Evolutionary conservation across 2,329 filamentous ascomycete genomes (phyloP).

Genomic region (Torrubiellomyces zombiae): DNA sequence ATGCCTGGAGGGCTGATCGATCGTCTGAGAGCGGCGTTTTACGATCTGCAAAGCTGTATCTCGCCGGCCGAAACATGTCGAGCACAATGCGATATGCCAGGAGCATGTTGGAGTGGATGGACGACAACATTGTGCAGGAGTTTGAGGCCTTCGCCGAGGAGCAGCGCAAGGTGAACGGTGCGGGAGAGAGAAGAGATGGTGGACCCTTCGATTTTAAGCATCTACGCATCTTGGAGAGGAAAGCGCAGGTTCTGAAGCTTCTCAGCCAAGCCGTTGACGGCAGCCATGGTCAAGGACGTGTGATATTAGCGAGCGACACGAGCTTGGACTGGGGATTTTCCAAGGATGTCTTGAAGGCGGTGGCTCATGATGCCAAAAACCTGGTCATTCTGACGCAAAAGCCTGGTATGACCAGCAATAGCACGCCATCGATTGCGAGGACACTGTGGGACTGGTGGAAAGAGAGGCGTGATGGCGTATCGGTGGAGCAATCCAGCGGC

Average conservation of each 20-base stretch:
- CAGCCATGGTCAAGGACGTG: conserved; percentile 35
- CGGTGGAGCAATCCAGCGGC: conserved; percentile 35
- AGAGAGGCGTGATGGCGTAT: conserved; percentile 46
- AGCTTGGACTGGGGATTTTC: conserved; percentile 94
- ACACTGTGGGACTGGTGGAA: conserved; percentile 71
- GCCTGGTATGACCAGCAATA: conserved; percentile 23
- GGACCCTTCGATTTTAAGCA: conserved; percentile 85
- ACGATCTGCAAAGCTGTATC: conserved; percentile 47
- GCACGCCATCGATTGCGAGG: conserved; percentile 45
- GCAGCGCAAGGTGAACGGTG: conserved; percentile 26
- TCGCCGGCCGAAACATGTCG: conserved; percentile 73
- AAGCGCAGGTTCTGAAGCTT: conserved; percentile 60
- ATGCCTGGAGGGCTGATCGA: conserved; percentile 64
- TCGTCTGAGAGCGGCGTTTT: conserved; percentile 33
- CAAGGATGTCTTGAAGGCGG: conserved; percentile 54
- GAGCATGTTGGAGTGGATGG: conserved; percentile 99
- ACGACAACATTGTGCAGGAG: conserved; percentile 82
- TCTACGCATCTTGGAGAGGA: conserved; percentile 67
- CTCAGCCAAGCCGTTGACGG: conserved; percentile 28
- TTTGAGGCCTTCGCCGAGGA: conserved; percentile 57
- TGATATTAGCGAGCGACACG: conserved; percentile 81
- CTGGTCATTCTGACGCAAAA: conserved; percentile 77
- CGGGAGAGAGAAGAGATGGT: conserved; percentile 34
- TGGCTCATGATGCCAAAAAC: conserved; percentile 66
- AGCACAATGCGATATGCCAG: conserved; percentile 81